Evolutionary conservation across 352 stramenopile genomes (phyloP), one percentile per base, ranked within the genome.

Genomic region (Pythium biforme): DNA sequence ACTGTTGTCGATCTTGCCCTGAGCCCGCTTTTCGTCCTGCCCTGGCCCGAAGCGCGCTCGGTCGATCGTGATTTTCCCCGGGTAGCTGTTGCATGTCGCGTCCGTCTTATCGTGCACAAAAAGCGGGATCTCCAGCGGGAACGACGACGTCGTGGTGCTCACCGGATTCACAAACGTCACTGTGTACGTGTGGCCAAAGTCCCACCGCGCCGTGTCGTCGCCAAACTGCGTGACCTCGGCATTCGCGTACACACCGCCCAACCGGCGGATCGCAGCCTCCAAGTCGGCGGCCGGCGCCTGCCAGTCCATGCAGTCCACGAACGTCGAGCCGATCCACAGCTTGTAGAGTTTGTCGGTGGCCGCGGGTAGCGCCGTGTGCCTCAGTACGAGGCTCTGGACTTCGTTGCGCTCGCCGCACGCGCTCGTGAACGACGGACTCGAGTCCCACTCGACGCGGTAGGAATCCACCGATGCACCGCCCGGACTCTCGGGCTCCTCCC

Each of bases 371-470:
- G 55, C 19, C 11, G 55, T 59, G 37, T 65, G 45, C 25, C 43
- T 71, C 3, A 88, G 64, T 25, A 68, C 66, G 3, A 93, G n/a
- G 22, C 53, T 83, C 61, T 93, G 83, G 10, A 86, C 85, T 62
- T 95, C 83, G 52, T 73, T 69, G 19, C 68, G 72, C 66, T 95
- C 86, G 8, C 86, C 86, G 46, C 86, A 95, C 29, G 72, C 48
- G 46, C 81, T 92, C 12, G 82, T 85, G 68, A 98, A 98, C 17
- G 82, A 86, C n/a, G 85, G 62, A 15, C 71, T 88, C 22, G 81
- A 76, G 74, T 99, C 96, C 95, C 96, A 99, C 74, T 99, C 95
- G n/a, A 98, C 83, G 20, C 91, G 73, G 71, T 98, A 99, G 40
- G 83, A 83, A 5, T 74, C 86, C 33, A 96, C 73, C 0, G 68